Conservation (phyloP, 1,284 basidiomycete species). For the Ceratobasidium theobromae region DNA sequence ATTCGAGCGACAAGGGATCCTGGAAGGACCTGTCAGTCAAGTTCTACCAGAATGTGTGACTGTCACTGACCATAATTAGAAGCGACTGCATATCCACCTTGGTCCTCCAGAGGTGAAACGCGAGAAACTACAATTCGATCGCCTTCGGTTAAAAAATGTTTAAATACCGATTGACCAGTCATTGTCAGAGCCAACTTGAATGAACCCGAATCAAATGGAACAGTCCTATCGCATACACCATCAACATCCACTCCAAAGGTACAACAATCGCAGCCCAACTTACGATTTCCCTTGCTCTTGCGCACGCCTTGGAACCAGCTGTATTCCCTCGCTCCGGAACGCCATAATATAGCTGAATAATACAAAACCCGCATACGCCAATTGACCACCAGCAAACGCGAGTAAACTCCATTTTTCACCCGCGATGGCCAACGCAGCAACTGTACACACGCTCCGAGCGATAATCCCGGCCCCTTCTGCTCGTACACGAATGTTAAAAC, state of each 20-base stretch:
- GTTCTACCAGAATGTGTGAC: background rate
- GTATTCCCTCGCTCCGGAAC: conserved; percentile 35
- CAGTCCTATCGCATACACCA: background rate
- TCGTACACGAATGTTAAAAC: conserved; percentile 67
- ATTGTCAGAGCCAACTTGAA: conserved; percentile 72
- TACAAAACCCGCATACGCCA: conserved; percentile 61
- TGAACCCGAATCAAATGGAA: conserved; percentile 52
- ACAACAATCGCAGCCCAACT: background rate
- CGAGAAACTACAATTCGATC: conserved; percentile 88
- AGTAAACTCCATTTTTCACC: conserved; percentile 59
- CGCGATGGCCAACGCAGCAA: conserved; percentile 58
- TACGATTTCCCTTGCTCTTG: conserved; percentile 15
- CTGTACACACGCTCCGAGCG: conserved; percentile 70
- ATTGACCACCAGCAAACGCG: conserved; percentile 81
- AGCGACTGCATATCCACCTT: conserved; percentile 92
- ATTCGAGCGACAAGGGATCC: conserved; percentile 90
- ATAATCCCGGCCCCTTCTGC: conserved; percentile 83
- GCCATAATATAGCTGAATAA: conserved; percentile 43
- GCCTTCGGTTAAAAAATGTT: conserved; percentile 93
- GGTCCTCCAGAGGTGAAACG: conserved; percentile 79
- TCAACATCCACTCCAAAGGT: background rate
- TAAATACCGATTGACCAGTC: conserved; percentile 83
- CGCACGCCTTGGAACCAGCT: conserved; percentile 27
- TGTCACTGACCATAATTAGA: conserved; percentile 80
- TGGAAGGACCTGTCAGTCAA: conserved; percentile 42